A percentile compares a stretch with the other conserved stretches of the same genome.
phyloP scores from a whole-genome alignment of 495 filamentous ascomycete genomes.

The Trichoderma gamsii region DNA sequence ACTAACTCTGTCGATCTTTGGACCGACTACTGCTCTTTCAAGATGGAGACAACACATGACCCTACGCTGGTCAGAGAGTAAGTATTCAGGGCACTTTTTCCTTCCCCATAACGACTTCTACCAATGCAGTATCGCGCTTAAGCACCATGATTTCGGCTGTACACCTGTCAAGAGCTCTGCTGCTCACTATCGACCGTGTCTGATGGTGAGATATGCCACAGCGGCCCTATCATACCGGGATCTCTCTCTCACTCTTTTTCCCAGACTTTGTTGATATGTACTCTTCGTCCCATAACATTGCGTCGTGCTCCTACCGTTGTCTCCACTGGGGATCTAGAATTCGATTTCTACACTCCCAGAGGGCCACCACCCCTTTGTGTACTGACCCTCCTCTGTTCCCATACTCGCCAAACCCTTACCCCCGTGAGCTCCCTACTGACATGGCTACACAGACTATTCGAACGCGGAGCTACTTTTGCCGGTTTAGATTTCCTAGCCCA shows the following conservation, averaged over 20 bases:
- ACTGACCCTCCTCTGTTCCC: slow-evolving; percentile 46
- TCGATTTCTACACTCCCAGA: slow-evolving; percentile 1
- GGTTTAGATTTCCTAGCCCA: slow-evolving; percentile 92
- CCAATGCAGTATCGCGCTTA: slow-evolving; percentile 19
- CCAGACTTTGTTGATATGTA: slow-evolving; percentile 16
- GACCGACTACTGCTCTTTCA: slow-evolving; percentile 96
- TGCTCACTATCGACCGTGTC: slow-evolving; percentile 24
- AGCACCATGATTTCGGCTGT: slow-evolving; percentile 21
- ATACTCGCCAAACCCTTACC: slow-evolving; percentile 28
- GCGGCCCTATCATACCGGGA: slow-evolving; percentile 41
- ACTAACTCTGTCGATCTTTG: slow-evolving; percentile 90
- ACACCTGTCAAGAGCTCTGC: slow-evolving; percentile 27
- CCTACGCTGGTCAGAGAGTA: slow-evolving; percentile 98
- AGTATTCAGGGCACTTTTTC: slow-evolving; percentile 65
- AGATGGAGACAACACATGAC: slow-evolving; percentile 93
- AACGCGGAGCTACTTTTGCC: slow-evolving; percentile 77
- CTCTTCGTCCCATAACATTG: slow-evolving; percentile 12
- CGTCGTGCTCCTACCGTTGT: slow-evolving; percentile 15
- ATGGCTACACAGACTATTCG: slow-evolving; percentile 69
- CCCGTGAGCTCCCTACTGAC: slow-evolving; percentile 49
- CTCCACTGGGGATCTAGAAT: slow-evolving; percentile 12
- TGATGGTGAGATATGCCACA: slow-evolving; percentile 49
- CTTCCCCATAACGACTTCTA: slow-evolving; percentile 57
- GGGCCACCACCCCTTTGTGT: slow-evolving; percentile 40
- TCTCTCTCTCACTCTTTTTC: slow-evolving; percentile 51